Conservation (phyloP, 495 filamentous ascomycete genomes). For the Pyronema domesticum region DNA sequence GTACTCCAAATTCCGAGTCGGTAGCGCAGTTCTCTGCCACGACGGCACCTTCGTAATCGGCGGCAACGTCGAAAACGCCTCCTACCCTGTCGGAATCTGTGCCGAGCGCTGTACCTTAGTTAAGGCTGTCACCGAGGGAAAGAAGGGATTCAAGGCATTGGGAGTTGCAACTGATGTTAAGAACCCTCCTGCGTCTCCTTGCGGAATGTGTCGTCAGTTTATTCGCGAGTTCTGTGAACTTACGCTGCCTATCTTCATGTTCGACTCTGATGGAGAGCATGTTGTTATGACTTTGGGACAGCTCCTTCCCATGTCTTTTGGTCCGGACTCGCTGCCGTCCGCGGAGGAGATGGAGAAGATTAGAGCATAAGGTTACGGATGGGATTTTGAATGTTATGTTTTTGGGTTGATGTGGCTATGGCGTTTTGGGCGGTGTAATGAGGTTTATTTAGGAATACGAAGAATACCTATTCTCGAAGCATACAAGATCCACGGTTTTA, state of each 20-base stretch:
- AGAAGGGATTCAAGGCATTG: conserved; percentile 56
- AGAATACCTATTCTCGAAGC: no score
- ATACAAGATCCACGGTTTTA: no score
- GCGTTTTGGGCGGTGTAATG: no score
- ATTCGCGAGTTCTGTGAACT: conserved; percentile 61
- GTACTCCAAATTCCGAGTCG: conserved; percentile 87
- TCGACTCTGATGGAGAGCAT: conserved; percentile 52
- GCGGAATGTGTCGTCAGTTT: conserved; percentile 45
- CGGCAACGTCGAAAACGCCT: conserved; percentile 86
- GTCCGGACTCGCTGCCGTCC: conserved; percentile 37
- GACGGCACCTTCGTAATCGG: conserved; percentile 48
- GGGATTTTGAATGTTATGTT: no score
- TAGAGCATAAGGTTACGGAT: background rate
- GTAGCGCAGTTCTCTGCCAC: conserved; percentile 54
- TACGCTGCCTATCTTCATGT: conserved; percentile 73
- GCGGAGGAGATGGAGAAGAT: background rate
- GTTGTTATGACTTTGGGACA: conserved; percentile 55
- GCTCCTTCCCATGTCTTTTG: conserved; percentile 58
- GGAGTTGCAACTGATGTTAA: conserved; percentile 69
- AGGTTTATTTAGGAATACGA: no score
- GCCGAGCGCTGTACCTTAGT: conserved; percentile 79
- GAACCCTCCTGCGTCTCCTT: conserved; percentile 49
- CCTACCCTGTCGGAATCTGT: conserved; percentile 81
- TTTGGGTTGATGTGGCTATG: no score
- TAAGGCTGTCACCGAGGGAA: conserved; percentile 57